Base-by-base conservation (phyloP, 164 flowering plant genomes). In the Warburgia ugandensis region DNA sequence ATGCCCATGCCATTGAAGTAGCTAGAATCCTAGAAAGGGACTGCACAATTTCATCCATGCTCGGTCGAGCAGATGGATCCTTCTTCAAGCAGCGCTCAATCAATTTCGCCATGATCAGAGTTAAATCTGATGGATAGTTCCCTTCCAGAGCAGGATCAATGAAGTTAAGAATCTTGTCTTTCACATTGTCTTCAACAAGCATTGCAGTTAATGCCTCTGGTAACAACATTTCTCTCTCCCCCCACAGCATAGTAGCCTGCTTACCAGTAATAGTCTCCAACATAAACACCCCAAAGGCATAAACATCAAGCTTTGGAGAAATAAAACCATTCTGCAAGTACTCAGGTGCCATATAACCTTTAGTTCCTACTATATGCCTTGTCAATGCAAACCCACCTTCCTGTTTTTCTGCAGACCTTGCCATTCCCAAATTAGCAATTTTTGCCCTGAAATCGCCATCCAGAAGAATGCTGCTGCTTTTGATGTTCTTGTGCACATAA, bases 341-440 rank as follows among this genome's bases (percentile, higher is more conserved):
- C 68, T 86, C 95, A 2, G 94, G 96, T 49, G 91, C 86, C 80
- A 84, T 64, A 61, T 84, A 89, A 28, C 92, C 90, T 65, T 69
- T 76, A 35, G 77, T 74, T 48, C 83, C 92, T n/a, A 75, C 70
- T 9, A 79, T 66, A 61, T 77, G 81, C 23, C 63, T 71, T 12
- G 84, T 77, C 60, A 74, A 54, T 3, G 75, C 59, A 48, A 71
- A 71, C 7, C 67, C 69, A 13, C 43, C 76, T 26, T 70, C 83
- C 39, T 57, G 13, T 33, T 70, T 77, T 38, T 62, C 68, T 25
- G 74, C 62, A 8, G 81, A 67, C 45, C 79, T 75, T 14, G 85
- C 75, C 10, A 74, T 59, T 26, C 72, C 58, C 29, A 84, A 74
- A 39, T 81, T 78, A 4, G 82, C 68, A 50, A 86, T 76, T 69